Evolutionary conservation across 768 basidiomycete species (phyloP).

Genomic region (Calocybe gangraenosa): DNA sequence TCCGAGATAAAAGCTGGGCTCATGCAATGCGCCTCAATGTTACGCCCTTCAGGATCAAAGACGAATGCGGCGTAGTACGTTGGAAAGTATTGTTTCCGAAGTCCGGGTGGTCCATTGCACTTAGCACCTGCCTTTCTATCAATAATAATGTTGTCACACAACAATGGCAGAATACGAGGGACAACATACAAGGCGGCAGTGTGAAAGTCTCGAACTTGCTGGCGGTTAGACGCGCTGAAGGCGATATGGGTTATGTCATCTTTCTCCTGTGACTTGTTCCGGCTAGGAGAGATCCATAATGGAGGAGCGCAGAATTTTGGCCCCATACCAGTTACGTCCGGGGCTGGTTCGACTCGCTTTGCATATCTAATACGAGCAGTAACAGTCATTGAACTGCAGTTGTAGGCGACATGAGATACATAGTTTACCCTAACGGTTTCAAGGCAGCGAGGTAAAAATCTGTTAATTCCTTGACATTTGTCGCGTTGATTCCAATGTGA

Average conservation of each 20-base stretch:
- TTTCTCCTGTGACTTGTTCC: not conserved
- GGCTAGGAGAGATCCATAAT: slow-evolving; percentile 2
- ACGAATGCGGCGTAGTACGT: slow-evolving; percentile 5
- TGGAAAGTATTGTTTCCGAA: slow-evolving; percentile 5
- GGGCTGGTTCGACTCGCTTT: not conserved
- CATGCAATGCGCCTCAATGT: slow-evolving; percentile 4
- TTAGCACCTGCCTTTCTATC: slow-evolving; percentile 2
- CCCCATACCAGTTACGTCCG: slow-evolving; percentile 2
- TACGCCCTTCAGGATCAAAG: slow-evolving; percentile 5
- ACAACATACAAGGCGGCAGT: slow-evolving; percentile 4
- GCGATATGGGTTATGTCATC: slow-evolving; percentile 1
- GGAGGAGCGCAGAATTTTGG: not conserved
- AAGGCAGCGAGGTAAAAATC: slow-evolving; percentile 3
- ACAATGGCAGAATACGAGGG: not conserved
- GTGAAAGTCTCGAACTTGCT: slow-evolving; percentile 5
- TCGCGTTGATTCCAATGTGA: not conserved
- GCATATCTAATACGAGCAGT: not conserved
- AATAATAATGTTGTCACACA: not conserved
- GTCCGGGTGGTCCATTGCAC: slow-evolving; percentile 4
- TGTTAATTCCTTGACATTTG: slow-evolving; percentile 1
- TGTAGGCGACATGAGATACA: not conserved
- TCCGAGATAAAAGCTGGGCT: slow-evolving; percentile 2
- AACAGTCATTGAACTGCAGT: not conserved
- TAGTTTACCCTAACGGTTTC: slow-evolving; percentile 1
- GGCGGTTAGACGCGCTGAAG: slow-evolving; percentile 4